Conservation (phyloP, 2,329 filamentous ascomycete genomes). For the Ilyonectria sp. region DNA sequence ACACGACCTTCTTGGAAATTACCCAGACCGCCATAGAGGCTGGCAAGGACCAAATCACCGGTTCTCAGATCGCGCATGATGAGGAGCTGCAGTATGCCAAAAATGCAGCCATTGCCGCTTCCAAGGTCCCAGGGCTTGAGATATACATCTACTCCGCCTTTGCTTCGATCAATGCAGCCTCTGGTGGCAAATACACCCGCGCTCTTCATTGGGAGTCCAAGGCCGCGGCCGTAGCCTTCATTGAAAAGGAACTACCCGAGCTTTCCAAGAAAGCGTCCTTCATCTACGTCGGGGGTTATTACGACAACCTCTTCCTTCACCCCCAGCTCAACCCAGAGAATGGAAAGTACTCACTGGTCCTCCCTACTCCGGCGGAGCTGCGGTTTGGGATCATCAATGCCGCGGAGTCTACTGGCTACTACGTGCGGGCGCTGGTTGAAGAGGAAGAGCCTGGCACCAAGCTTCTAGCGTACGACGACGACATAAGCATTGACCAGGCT, state of each 20-base stretch:
- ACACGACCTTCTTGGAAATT: conserved; percentile 67
- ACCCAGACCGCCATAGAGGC: conserved; percentile 58
- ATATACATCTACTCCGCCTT: conserved; percentile 66
- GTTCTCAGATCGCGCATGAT: conserved; percentile 58
- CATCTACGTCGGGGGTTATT: conserved; percentile 45
- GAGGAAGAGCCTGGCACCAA: conserved; percentile 57
- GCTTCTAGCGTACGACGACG: conserved; percentile 61
- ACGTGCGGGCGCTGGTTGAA: conserved; percentile 60
- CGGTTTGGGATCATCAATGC: conserved; percentile 59
- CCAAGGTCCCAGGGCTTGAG: conserved; percentile 55
- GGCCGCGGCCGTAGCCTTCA: conserved; percentile 62
- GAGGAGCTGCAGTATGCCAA: conserved; percentile 65
- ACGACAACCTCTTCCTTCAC: conserved; percentile 40
- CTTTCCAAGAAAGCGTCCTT: conserved; percentile 58
- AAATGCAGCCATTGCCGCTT: conserved; percentile 68
- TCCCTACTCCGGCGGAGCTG: conserved; percentile 45
- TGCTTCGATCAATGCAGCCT: conserved; percentile 61
- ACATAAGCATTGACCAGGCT: conserved; percentile 52
- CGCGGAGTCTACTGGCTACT: conserved; percentile 57
- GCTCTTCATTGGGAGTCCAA: conserved; percentile 67
- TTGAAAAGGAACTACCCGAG: conserved; percentile 56
- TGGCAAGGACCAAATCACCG: conserved; percentile 51
- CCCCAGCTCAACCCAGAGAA: conserved; percentile 44
- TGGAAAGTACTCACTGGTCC: conserved; percentile 51
- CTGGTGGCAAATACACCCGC: conserved; percentile 58